Evolutionary conservation across 306 rosid species (phyloP), one percentile per base, ranked within the genome.

Genomic region (Cucurbita pepo): DNA sequence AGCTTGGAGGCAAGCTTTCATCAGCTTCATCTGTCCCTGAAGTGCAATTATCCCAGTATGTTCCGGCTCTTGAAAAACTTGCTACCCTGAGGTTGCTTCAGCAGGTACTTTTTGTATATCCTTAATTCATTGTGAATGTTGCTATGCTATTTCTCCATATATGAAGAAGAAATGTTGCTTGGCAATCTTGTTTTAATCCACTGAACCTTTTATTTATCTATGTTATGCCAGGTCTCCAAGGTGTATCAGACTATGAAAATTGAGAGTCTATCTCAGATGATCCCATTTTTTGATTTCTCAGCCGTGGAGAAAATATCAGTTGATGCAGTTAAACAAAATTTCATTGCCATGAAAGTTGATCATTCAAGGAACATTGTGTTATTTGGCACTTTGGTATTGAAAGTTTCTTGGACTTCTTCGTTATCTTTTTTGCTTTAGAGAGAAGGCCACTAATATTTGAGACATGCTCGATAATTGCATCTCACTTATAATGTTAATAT

Each of bases 1-100:
- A 89, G 65, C 61, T 88, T 65, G 99, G 97, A 66, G 96, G 96
- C 19, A 95, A 88, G 83, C 90, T 95, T 73, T 76, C 96, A 55
- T 81, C 92, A 21, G 99, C 97, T 56, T 86, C 99, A 67, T 89
- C 97, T 72, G 91, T 95, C 64, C 97, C 99, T 6, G 97, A 91
- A 77, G 89, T 91, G 71, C 96, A 95, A 30, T 73, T 95, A 69
- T 88, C 93, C 36, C 96, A 89, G 64, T 95, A 95, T 74, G 85
- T 85, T 30, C 89, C 90, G 1, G 61, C 96, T 53, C 79, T 91
- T 71, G 97, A 95, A 59, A 89, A 86, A 75, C 90, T 95, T 70
- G 92, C 95, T 22, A 85, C 97, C 61, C 72, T 95, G 89, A 95
- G 99, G 86, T 81, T 91, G 85, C 95, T 95, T 66, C 97, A 91